Evolutionary conservation across 2,329 filamentous ascomycete genomes (phyloP), one percentile per base, ranked within the genome.

Genomic region (Verticillium zaregamsianum): DNA sequence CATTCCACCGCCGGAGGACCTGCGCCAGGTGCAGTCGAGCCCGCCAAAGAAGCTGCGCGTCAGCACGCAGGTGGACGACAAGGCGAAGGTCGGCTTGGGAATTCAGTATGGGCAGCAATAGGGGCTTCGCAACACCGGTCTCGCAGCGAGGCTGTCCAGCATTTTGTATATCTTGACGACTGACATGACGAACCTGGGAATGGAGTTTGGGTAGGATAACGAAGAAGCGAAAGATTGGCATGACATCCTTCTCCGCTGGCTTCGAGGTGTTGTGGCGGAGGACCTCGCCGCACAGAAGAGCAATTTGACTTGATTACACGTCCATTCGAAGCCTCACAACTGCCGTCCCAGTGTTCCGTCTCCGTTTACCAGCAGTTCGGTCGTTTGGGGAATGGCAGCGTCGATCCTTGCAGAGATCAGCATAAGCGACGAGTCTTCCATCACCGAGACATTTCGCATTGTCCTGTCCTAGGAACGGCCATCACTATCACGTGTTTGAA

Each of bases 1-100:
- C 58, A 63, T 68, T 23, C 65, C 69, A 3, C 63, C 61, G 20
- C 71, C 66, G 56, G 75, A 75, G 3, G 69, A 73, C 35, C 64
- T 70, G 52, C 71, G 71, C 28, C 75, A 76, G 31, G 70, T 71
- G 12, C 69, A 76, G 32, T 72, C 73, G 6, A 85, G 81, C 67
- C 82, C 83, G 32, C 73, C 78, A 1, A 86, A 86, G 73, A 86
- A 80, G 73, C 70, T 79, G 59, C 76, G 80, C 28, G 74, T 80
- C 17, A 79, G 76, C 14, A 77, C 74, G 1, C 72, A 73, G 11
- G 64, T 76, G 59, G 66, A 71, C 33, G 74, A 77, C 1, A 71
- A 70, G 14, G 69, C 73, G 14, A 72, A 76, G 5, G 58, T 86
- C 15, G 83, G 83, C 0, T 69, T 86, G 40, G 83, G 83, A 2